Evolutionary conservation across 805 yeast species (phyloP), one percentile per base, ranked within the genome.

Genomic region (Hanseniaspora hatyaiensis): DNA sequence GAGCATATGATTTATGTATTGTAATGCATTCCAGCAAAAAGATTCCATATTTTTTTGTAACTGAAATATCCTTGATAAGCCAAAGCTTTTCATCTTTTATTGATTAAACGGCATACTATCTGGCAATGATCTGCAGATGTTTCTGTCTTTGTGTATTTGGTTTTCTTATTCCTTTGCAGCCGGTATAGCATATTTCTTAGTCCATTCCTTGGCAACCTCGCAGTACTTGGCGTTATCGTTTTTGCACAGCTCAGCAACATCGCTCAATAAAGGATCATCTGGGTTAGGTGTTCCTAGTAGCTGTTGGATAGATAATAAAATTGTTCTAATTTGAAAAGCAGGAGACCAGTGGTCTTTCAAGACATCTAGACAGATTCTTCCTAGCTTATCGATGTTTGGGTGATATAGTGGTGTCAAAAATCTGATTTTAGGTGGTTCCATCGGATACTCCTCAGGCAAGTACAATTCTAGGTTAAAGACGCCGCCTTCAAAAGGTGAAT

Each of bases 311-410:
- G 95, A 84, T 49, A 92, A 70, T 52, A 92, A 68, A 20, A 92
- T 82, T 8, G 97, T 92, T 64, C 97, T 74, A 53, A 92, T 92
- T 63, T 92, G 97, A 51, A 89, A 70, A 0, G 98, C 98, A 3
- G 98, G 97, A 8, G 95, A 83, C 98, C 98, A 92, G 66, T 89
- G 88, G 57, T 84, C 74, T 66, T 89, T 92, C 61, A 92, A 71
- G 34, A 92, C 96, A 62, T 92, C 97, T 44, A 92, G 73, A 66
- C 98, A 92, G 57, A 92, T 89, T 54, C 98, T 73, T 8, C 98
- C 98, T 53, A 92, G 70, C 61, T 92, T 76, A 61, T 92, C 98
- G 55, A 92, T 92, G 64, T 92, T 92, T 36, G 95, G 98, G 60
- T 92, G 98, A 63, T 92, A 92, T 23, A 92, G 88, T 63, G 80